Percentiles rank a stretch among this genome's conserved stretches.
Conservation (phyloP, 345 rosid genomes). For the Toxicodendron radicans region DNA sequence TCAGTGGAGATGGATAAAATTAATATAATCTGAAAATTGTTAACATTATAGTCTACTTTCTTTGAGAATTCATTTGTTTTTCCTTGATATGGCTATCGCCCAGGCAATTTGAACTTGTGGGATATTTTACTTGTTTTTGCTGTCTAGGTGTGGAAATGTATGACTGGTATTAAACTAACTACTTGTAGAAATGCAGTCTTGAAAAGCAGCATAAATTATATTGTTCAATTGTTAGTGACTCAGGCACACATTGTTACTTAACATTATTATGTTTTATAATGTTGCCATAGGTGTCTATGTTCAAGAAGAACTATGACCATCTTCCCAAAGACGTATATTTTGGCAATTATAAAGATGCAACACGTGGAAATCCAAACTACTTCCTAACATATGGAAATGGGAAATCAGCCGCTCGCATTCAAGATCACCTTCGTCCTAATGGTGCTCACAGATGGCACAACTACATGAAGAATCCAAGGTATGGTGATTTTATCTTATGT, state of each 20-base stretch:
- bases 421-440: conserved; percentile 91
- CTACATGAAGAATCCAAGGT: conserved; percentile 78
- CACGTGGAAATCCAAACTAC: conserved; percentile 90
- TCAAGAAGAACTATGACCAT: conserved; percentile 92
- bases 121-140: background rate
- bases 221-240: background rate
- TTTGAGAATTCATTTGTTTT: background rate
- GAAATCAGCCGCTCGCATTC: conserved; percentile 92
- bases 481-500: conserved; percentile 23
- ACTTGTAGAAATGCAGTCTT: background rate
- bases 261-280: background rate
- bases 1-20: background rate
- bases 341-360: conserved; percentile 78
- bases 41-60: background rate
- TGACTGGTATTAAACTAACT: background rate
- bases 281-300: conserved; percentile 76
- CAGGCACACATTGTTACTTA: background rate
- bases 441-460: conserved; percentile 99
- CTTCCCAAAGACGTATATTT: conserved; percentile 84
- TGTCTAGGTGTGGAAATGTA: background rate
- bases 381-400: conserved; percentile 97
- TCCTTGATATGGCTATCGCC: background rate
- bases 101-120: background rate
- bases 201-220: too few relatives aligned
- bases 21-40: conserved; percentile 13